Conservation (phyloP, 768 basidiomycete species). For the Agaricus blazei region DNA sequence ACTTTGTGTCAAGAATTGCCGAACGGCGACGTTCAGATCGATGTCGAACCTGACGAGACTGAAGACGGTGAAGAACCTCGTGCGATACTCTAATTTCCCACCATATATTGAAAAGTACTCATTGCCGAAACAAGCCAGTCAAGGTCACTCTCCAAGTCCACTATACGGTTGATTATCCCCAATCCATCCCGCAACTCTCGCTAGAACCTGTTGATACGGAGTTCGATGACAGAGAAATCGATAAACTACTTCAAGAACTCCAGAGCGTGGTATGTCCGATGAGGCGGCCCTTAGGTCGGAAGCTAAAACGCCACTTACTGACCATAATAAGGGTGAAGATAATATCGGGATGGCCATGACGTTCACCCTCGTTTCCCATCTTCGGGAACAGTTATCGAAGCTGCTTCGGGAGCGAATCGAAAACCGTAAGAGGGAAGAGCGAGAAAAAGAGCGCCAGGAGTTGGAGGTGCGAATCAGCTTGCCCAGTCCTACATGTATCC, state of each 20-base stretch:
- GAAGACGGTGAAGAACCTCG: slow-evolving; percentile 56
- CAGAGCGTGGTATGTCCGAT: slow-evolving; percentile 45
- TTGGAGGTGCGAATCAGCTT: slow-evolving; percentile 56
- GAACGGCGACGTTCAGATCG: slow-evolving; percentile 75
- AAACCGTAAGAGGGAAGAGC: slow-evolving; percentile 52
- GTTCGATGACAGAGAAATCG: slow-evolving; percentile 52
- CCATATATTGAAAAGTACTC: slow-evolving; percentile 9
- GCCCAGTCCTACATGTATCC: background rate
- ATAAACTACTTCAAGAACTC: slow-evolving; percentile 51
- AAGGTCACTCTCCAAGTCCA: slow-evolving; percentile 65
- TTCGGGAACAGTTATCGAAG: slow-evolving; percentile 69
- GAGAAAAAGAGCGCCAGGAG: slow-evolving; percentile 66
- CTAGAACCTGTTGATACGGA: slow-evolving; percentile 58
- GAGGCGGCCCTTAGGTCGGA: background rate
- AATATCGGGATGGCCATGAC: slow-evolving; percentile 97
- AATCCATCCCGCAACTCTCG: slow-evolving; percentile 68
- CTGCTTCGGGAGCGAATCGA: slow-evolving; percentile 60
- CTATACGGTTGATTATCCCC: slow-evolving; percentile 83
- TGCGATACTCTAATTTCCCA: slow-evolving; percentile 26
- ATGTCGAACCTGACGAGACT: slow-evolving; percentile 81
- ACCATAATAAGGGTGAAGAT: slow-evolving; percentile 59
- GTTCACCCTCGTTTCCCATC: slow-evolving; percentile 84
- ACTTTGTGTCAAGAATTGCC: slow-evolving; percentile 69
- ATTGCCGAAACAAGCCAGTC: slow-evolving; percentile 42
- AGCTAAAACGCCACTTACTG: slow-evolving; percentile 6